Percentiles rank a stretch among this genome's conserved stretches.
Conservation (phyloP, 78 protist species). For the Dictyostelium intermedium region DNA sequence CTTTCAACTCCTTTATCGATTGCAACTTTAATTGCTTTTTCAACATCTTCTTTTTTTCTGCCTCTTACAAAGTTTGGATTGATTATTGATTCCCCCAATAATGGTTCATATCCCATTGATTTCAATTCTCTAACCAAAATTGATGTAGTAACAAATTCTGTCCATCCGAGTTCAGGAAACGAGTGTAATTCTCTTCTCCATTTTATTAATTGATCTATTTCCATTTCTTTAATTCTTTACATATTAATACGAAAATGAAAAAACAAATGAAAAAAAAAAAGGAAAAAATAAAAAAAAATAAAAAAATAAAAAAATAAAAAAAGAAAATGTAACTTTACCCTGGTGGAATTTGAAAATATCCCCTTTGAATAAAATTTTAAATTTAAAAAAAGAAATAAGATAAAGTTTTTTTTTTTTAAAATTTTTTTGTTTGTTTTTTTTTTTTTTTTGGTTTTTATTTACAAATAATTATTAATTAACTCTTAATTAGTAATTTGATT, state of each 20-base stretch:
- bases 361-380: neutral
- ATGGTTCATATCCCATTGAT: neutral
- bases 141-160: conserved; percentile 11
- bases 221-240: neutral
- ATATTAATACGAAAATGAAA: too few relatives aligned
- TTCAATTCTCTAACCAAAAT: neutral
- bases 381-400: neutral
- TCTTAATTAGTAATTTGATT: neutral
- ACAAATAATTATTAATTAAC: neutral
- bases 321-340: too few relatives aligned
- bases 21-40: neutral
- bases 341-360: neutral
- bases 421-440: neutral
- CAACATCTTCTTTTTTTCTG: neutral
- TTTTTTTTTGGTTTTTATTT: neutral
- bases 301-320: neutral
- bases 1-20: conserved; percentile 2
- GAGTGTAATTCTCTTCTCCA: conserved; percentile 36
- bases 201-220: neutral
- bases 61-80: conserved; percentile 3
- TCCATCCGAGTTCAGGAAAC: conserved; percentile 39
- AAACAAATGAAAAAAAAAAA: neutral
- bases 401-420: neutral
- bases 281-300: neutral
- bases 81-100: neutral